Conservation (phyloP, 2,329 filamentous ascomycete species). For the Dothistroma septosporum region DNA sequence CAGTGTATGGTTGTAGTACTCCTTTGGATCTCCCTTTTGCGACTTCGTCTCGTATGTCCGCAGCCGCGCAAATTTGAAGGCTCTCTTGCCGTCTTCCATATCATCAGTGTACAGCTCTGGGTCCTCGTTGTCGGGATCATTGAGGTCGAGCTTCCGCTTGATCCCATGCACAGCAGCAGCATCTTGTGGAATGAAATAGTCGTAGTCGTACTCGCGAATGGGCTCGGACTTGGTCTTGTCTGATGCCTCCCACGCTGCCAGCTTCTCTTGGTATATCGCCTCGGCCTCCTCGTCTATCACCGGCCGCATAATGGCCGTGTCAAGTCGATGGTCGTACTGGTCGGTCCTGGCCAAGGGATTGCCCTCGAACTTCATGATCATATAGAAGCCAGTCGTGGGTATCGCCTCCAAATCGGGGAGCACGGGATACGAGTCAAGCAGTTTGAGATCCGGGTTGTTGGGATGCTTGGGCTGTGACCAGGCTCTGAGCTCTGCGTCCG, state of each 20-base stretch:
- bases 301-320: constrained; percentile 56
- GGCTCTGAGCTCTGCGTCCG: constrained; percentile 53
- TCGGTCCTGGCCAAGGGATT: constrained; percentile 51
- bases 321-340: constrained; percentile 56
- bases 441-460: constrained; percentile 52
- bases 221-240: constrained; percentile 50
- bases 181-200: constrained; percentile 55
- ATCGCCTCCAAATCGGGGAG: constrained; percentile 59
- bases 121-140: constrained; percentile 52
- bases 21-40: constrained; percentile 49
- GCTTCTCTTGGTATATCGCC: constrained; percentile 48
- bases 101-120: constrained; percentile 49
- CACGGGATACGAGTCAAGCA: constrained; percentile 58
- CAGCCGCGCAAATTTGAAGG: constrained; percentile 54
- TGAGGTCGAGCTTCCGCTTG: constrained; percentile 53
- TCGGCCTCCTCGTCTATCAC: constrained; percentile 45
- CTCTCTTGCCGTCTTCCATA: constrained; percentile 30
- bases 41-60: constrained; percentile 59
- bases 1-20: constrained; percentile 53
- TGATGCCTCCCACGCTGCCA: constrained; percentile 44
- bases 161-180: constrained; percentile 48
- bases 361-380: constrained; percentile 59
- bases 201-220: constrained; percentile 56
- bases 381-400: constrained; percentile 55
- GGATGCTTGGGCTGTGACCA: constrained; percentile 60